Percentiles rank a stretch among this genome's conserved stretches.
These are phyloP conservation scores for Pseudogymnoascus sp. DNA, from an alignment of 2,329 filamentous ascomycete species.

Conservation along the genomic window DNA sequence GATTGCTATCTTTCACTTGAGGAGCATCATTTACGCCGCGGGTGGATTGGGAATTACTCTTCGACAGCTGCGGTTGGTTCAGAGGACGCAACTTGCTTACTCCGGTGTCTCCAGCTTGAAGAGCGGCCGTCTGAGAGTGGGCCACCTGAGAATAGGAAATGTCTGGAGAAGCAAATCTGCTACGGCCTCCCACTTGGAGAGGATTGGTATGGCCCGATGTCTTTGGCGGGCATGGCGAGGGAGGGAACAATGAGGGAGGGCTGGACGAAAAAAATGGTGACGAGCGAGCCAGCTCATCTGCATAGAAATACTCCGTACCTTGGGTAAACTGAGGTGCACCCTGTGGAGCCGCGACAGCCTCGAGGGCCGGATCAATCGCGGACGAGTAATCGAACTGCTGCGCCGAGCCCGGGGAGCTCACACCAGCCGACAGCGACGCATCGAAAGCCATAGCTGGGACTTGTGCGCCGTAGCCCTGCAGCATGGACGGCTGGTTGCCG, in stretches of 20 bases:
- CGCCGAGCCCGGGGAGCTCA: constrained; percentile 39
- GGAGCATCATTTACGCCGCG: not conserved
- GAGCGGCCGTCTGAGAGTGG: not conserved
- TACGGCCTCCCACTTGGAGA: not conserved
- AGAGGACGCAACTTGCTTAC: not conserved
- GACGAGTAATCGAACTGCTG: constrained; percentile 50
- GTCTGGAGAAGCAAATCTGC: not conserved
- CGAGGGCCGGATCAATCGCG: constrained; percentile 61
- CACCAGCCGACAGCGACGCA: constrained; percentile 29
- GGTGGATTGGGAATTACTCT: not conserved
- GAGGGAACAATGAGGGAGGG: not conserved
- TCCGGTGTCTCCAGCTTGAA: not conserved
- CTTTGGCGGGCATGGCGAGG: not conserved
- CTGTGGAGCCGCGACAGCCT: constrained; percentile 34
- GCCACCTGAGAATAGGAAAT: not conserved
- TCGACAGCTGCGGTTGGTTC: not conserved
- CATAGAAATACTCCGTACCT: not conserved
- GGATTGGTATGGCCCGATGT: not conserved
- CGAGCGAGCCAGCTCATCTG: not conserved
- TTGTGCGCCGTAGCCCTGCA: constrained; percentile 34
- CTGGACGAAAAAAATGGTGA: not conserved
- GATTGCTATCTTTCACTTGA: not conserved
- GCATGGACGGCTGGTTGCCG: constrained; percentile 39
- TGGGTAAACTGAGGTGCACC: constrained; percentile 8
- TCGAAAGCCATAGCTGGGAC: constrained; percentile 25